Base-by-base conservation (phyloP, 345 rosid genomes). In the Eucalyptus guilfoylei region DNA sequence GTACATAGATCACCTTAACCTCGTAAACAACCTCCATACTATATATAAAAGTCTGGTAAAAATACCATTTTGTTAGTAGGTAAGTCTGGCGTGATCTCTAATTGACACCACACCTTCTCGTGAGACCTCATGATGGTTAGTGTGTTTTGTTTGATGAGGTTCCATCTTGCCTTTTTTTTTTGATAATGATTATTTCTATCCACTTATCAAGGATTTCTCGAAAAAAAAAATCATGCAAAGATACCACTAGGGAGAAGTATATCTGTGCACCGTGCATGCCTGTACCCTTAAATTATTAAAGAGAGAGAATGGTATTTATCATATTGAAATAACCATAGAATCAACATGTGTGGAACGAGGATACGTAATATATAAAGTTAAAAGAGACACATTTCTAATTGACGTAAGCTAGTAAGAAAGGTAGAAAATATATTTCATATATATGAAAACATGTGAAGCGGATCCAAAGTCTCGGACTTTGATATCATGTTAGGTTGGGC, bases 301-400 rank as follows among this genome's bases (percentile, higher is more conserved):
- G 8, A 62, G 32, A 60, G 34, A 60, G 8, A 62, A 62, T 2
- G 8, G 4, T 12, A 60, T 60, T 30, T 60, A 60, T 13, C 32
- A 28, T 28, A 28, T 28, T 60, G 32, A 60, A 17, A 69, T 69
- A 34, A 34, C 0, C 23, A 17, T 0, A 10, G 4, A 0, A 69
- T 69, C 14, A 69, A 69, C 26, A 17, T 9, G 4, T 9, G 8
- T 32, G 1, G 4, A 32, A 32, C 2, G 1, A 0, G 6, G 3
- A 67, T n/a, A 34, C 37, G 6, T n/a, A n/a, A 0, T 0, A 15
- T 16, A 1, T 69, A 34, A 69, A 17, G 0, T 19, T 17, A 17
- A 69, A 69, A 16, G 6, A 34, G 1, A 69, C 14, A 10, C 26
- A 9, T 21, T 69, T 3, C 14, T 3, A 5, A 34, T 17, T 9